Base-by-base conservation (phyloP, 257 asterid genomes). In the Striga asiatica region DNA sequence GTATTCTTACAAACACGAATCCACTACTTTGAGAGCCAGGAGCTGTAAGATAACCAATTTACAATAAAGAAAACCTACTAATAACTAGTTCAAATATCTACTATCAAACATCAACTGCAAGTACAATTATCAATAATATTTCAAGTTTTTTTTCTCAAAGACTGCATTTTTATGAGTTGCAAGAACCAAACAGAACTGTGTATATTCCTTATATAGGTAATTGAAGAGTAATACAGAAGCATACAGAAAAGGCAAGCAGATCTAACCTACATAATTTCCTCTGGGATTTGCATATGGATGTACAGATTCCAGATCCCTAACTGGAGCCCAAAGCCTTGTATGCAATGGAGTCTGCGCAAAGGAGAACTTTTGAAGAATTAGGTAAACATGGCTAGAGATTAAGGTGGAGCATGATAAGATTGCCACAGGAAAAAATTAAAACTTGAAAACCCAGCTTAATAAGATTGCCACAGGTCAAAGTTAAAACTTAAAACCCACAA, bases 271-370 rank as follows among this genome's bases (percentile, higher is more conserved):
- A 77, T 84, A 92, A 68, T 76, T 67, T 66, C 70, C 88, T 73
- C 94, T 76, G 13, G 86, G 86, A 74, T 88, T 81, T 35, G 97
- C 93, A 71, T 74, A 71, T 27, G 97, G 88, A 56, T 81, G 89
- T 52, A 92, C 48, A 42, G 89, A 65, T 64, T 84, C 88, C 60
- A 92, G 88, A 65, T 58, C 78, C 81, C 78, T 78, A 66, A 84
- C 75, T 14, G 95, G 89, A 28, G 85, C 88, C 98, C 98, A 92
- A 47, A 84, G 85, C 64, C 95, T 84, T 74, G 81, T 75, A 57
- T 69, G 29, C 69, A 74, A 69, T 58, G 79, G 71, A 74, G 43
- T 66, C 97, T 92, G 89, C 83, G 75, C 7, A 62, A 52, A 23
- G 6, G 54, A 52, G 50, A 56, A 54, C 58, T 22, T 10, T 12